phyloP scores from a whole-genome alignment of 805 yeast genomes.

The Zygotorulaspora sp. region DNA sequence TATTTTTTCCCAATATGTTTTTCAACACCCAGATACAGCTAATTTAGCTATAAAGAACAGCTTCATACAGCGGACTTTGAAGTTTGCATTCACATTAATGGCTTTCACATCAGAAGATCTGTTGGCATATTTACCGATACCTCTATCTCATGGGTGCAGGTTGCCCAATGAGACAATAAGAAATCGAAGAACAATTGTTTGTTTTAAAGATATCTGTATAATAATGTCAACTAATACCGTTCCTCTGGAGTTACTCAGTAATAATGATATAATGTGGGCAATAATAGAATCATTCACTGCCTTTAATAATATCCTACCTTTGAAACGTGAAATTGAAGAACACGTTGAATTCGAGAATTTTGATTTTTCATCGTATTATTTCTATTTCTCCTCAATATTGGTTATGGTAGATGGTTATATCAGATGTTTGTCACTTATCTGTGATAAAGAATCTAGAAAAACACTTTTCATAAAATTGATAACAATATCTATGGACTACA shows the following conservation, averaged over 20 bases:
- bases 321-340: slow-evolving; percentile 66
- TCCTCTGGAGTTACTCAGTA: slow-evolving; percentile 37
- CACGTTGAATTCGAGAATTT: slow-evolving; percentile 91
- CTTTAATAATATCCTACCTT: slow-evolving; percentile 48
- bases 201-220: slow-evolving; percentile 55
- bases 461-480: slow-evolving; percentile 18
- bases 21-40: slow-evolving; percentile 30
- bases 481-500: slow-evolving; percentile 17
- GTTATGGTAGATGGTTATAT: slow-evolving; percentile 33
- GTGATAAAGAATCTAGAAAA: slow-evolving; percentile 20
- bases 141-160: slow-evolving; percentile 24
- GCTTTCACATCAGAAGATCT: slow-evolving; percentile 29
- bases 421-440: slow-evolving; percentile 26
- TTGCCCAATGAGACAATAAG: slow-evolving; percentile 29
- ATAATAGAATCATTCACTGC: slow-evolving; percentile 27
- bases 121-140: slow-evolving; percentile 22
- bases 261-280: slow-evolving; percentile 15
- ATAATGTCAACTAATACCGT: slow-evolving; percentile 65
- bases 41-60: slow-evolving; percentile 27
- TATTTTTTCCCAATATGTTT: slow-evolving; percentile 30
- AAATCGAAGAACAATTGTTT: slow-evolving; percentile 30
- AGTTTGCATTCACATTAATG: slow-evolving; percentile 30
- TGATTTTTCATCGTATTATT: slow-evolving; percentile 50
- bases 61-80: slow-evolving; percentile 29
- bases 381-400: slow-evolving; percentile 30